phyloP scores from a whole-genome alignment of 768 basidiomycete genomes.

The Butyriboletus loyo region DNA sequence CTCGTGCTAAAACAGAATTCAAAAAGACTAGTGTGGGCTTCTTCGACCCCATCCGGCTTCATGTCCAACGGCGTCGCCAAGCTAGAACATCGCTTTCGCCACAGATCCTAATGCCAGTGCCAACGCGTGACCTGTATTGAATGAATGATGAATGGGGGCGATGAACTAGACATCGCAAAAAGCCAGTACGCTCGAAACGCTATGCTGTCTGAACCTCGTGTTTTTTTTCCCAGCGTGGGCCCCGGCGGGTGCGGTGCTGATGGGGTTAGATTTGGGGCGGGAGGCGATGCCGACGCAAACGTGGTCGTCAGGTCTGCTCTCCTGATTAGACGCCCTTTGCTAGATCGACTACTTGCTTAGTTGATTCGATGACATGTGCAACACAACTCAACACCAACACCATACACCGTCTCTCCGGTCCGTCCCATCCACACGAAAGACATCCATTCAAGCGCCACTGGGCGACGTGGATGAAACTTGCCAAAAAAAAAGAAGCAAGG shows the following conservation, averaged over 20 bases:
- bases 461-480: neutral
- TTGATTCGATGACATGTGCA: slow-evolving; percentile 1
- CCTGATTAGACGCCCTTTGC: slow-evolving; percentile 8
- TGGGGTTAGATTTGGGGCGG: neutral
- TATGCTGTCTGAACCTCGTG: too few relatives aligned
- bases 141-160: neutral
- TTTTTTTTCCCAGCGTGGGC: too few relatives aligned
- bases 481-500: neutral
- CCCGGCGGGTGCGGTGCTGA: too few relatives aligned
- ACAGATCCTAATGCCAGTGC: neutral
- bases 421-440: neutral
- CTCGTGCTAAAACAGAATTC: neutral
- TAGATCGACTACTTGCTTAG: slow-evolving; percentile 3
- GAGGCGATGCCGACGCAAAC: neutral
- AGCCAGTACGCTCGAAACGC: neutral
- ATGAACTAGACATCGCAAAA: neutral
- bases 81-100: neutral
- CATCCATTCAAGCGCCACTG: too few relatives aligned
- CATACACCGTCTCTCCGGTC: neutral
- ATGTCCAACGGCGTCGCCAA: neutral
- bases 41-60: neutral
- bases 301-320: neutral
- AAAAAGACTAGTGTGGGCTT: too few relatives aligned
- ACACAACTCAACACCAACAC: too few relatives aligned
- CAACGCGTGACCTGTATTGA: neutral